Conservation (phyloP, 768 basidiomycete species). For the Clitopilus passeckerianus region DNA sequence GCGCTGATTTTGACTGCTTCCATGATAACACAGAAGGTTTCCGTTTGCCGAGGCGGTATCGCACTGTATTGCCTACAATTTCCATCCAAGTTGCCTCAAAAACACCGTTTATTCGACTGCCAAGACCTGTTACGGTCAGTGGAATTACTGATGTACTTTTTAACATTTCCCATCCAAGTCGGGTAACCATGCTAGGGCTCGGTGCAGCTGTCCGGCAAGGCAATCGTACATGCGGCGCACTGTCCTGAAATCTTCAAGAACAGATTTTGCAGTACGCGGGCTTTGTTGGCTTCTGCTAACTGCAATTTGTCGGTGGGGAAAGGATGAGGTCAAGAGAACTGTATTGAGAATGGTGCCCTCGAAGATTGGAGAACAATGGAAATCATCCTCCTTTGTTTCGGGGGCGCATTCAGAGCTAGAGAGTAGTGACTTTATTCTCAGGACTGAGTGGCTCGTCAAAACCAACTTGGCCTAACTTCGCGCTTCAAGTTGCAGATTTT, state of each 20-base stretch:
- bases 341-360: background rate
- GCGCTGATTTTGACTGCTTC: background rate
- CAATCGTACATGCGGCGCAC: background rate
- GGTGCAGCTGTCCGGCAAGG: background rate
- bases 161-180: background rate
- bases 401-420: background rate
- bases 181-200: background rate
- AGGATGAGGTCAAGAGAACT: background rate
- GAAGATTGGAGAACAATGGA: background rate
- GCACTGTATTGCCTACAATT: background rate
- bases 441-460: background rate
- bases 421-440: background rate
- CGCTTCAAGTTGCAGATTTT: background rate
- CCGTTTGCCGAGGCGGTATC: background rate
- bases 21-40: background rate
- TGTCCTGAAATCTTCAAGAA: background rate
- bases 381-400: background rate
- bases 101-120: background rate
- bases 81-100: background rate
- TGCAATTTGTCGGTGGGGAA: background rate
- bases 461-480: background rate
- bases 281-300: background rate
- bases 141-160: background rate
- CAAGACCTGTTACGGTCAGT: background rate
- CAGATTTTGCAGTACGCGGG: background rate